phyloP scores from a whole-genome alignment of 2,329 filamentous ascomycete genomes.

The Epichloe typhina region DNA sequence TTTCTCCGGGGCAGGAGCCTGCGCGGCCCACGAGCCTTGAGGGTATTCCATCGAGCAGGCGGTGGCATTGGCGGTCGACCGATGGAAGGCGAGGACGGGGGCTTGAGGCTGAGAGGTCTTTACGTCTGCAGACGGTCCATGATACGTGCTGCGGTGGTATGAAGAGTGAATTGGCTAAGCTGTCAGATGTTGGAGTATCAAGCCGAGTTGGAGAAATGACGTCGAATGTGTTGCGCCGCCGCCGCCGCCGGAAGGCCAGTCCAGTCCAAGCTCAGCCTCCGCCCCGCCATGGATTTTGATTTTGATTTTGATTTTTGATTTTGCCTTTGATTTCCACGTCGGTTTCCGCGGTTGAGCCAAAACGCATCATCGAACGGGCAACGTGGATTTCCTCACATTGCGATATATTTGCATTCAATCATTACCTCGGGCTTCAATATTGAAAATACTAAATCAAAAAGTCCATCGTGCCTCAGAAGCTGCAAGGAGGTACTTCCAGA shows the following conservation, averaged over 20 bases:
- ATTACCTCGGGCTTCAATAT: too few species aligned
- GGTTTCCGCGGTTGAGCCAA: background rate
- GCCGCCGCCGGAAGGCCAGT: background rate
- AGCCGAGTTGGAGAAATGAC: slow-evolving; percentile 1
- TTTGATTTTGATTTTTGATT: background rate
- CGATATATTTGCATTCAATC: too few species aligned
- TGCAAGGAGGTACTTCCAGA: slow-evolving; percentile 13
- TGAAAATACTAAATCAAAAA: background rate
- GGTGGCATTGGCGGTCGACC: slow-evolving; percentile 5
- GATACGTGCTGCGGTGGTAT: background rate
- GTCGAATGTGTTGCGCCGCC: background rate
- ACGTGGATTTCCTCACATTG: too few species aligned
- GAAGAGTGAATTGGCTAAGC: background rate
- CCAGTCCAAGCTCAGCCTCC: background rate
- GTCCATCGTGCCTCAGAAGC: slow-evolving; percentile 12
- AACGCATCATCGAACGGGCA: too few species aligned
- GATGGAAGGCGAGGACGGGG: slow-evolving; percentile 5
- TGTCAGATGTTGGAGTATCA: background rate
- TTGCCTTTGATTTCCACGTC: background rate
- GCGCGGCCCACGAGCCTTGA: slow-evolving; percentile 30
- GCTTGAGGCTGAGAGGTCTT: background rate
- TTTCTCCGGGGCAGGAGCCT: slow-evolving; percentile 39
- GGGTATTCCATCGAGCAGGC: slow-evolving; percentile 32
- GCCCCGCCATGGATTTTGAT: background rate
- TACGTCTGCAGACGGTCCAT: slow-evolving; percentile 11